phyloP scores from a whole-genome alignment of 805 yeast genomes.

The Candida arabinofermentans region DNA sequence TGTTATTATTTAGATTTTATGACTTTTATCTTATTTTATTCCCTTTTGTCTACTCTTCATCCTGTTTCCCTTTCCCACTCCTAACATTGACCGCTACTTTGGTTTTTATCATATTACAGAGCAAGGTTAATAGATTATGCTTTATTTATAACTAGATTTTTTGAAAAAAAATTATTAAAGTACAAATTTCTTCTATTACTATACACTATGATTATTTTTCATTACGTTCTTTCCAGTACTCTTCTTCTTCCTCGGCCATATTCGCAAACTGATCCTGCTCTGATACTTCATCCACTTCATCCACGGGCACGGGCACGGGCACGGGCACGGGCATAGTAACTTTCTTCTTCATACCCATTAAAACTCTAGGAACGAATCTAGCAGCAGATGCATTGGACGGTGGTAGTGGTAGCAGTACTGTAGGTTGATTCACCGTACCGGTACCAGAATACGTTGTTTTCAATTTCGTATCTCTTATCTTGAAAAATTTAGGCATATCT shows the following conservation, averaged over 20 bases:
- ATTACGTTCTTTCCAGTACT: slow-evolving; percentile 5
- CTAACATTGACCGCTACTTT: too few species aligned
- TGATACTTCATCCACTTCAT: background rate
- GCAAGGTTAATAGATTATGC: too few species aligned
- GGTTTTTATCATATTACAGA: too few species aligned
- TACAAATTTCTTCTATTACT: background rate
- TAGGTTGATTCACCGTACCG: background rate
- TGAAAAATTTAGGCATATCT: slow-evolving; percentile 45
- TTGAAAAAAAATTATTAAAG: background rate
- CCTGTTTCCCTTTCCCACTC: too few species aligned
- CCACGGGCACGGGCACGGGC: too few species aligned
- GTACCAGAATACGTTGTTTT: background rate
- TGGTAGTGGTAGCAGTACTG: background rate
- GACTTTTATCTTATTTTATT: background rate
- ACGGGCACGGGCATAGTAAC: too few species aligned
- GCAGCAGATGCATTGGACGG: too few species aligned
- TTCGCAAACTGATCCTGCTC: background rate
- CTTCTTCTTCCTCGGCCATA: slow-evolving; percentile 19
- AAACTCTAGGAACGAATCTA: background rate
- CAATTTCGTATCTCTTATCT: slow-evolving; percentile 9
- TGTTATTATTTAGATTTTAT: background rate
- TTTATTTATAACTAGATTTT: background rate
- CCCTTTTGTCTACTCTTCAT: too few species aligned
- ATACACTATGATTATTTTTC: background rate
- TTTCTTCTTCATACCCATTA: slow-evolving; percentile 3